phyloP scores from a whole-genome alignment of 306 rosid genomes.

The Malus orientalis region DNA sequence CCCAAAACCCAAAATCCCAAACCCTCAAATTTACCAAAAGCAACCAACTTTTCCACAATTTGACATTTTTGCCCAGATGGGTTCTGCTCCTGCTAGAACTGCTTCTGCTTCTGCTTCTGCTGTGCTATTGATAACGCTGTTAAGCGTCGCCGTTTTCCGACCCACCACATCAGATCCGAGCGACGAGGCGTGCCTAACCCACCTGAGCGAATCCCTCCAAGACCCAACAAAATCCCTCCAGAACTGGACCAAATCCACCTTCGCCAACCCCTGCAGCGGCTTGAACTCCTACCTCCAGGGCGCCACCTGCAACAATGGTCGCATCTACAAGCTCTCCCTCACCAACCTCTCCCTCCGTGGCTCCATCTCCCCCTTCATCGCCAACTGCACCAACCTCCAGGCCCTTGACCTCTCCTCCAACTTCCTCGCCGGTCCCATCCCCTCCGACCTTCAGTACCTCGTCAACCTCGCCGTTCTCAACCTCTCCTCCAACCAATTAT shows the following conservation, averaged over 20 bases:
- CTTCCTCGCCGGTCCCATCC: slow-evolving; percentile 63
- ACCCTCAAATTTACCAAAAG: neutral
- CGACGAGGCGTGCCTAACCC: slow-evolving; percentile 68
- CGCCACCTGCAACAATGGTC: slow-evolving; percentile 83
- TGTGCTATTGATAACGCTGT: slow-evolving; percentile 15
- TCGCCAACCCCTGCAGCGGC: slow-evolving; percentile 75
- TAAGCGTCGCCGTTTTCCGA: slow-evolving; percentile 18
- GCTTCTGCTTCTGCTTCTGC: neutral
- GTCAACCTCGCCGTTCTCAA: slow-evolving; percentile 87
- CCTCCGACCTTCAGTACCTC: slow-evolving; percentile 61
- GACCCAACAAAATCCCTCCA: slow-evolving; percentile 50
- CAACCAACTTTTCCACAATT: neutral
- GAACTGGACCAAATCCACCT: slow-evolving; percentile 65
- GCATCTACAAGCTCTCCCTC: slow-evolving; percentile 89
- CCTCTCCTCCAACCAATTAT: slow-evolving; percentile 59
- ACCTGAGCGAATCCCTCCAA: slow-evolving; percentile 51
- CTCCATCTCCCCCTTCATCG: slow-evolving; percentile 66
- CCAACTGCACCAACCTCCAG: slow-evolving; percentile 92
- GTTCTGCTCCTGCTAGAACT: neutral
- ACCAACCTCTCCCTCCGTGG: slow-evolving; percentile 57
- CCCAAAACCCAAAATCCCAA: neutral
- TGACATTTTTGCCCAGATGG: neutral
- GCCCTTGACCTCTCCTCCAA: slow-evolving; percentile 90
- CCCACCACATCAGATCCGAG: slow-evolving; percentile 61
- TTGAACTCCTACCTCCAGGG: slow-evolving; percentile 72